phyloP scores from a whole-genome alignment of 345 rosid species.

The Boechera stricta region DNA sequence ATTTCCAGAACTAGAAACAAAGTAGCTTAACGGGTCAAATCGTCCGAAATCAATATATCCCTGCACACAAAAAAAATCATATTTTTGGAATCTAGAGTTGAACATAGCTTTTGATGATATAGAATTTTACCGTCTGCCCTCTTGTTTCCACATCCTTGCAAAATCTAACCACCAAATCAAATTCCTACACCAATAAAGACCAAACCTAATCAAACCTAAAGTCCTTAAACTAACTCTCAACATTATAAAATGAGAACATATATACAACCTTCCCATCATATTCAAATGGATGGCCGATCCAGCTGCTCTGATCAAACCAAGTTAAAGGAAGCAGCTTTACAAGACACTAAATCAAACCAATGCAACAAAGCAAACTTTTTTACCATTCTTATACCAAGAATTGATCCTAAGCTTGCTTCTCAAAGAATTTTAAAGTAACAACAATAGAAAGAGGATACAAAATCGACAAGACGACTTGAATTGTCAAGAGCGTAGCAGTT shows the following conservation, averaged over 20 bases:
- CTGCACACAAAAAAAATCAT: slow-evolving; percentile 52
- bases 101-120: slow-evolving; percentile 38
- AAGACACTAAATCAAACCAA: background rate
- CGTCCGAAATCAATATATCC: slow-evolving; percentile 87
- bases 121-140: slow-evolving; percentile 68
- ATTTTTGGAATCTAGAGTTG: slow-evolving; percentile 1
- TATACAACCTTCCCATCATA: slow-evolving; percentile 70
- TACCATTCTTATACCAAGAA: background rate
- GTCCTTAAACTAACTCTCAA: background rate
- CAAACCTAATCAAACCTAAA: slow-evolving; percentile 12
- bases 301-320: slow-evolving; percentile 60
- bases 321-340: slow-evolving; percentile 52
- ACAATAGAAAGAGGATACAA: slow-evolving; percentile 78
- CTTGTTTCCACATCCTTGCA: slow-evolving; percentile 94
- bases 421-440: background rate
- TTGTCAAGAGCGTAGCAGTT: slow-evolving; percentile 85
- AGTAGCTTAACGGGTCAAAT: slow-evolving; percentile 69
- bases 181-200: slow-evolving; percentile 54
- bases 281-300: slow-evolving; percentile 68
- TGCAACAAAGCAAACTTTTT: slow-evolving; percentile 26
- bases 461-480: slow-evolving; percentile 88
- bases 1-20: slow-evolving; percentile 63
- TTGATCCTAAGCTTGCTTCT: background rate
- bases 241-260: background rate
- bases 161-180: slow-evolving; percentile 77